Evolutionary conservation across 129 eudicot species (phyloP), one percentile per base, ranked within the genome.

Genomic region (Escallonia rubra): DNA sequence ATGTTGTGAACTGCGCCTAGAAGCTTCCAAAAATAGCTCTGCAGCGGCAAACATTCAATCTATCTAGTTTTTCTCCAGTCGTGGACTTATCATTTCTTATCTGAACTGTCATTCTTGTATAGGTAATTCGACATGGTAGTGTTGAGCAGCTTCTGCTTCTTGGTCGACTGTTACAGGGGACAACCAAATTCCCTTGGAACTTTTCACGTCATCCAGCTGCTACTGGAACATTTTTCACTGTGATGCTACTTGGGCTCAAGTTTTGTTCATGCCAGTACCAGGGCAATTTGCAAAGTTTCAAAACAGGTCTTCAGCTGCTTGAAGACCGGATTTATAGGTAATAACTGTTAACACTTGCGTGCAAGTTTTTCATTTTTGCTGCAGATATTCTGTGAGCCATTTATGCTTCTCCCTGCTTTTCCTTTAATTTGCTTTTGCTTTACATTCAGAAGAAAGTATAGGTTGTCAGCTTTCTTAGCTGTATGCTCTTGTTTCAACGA

Each of bases 321-420:
- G 99, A 94, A 85, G 99, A 94, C 81, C 90, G 99, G 61, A 83
- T 94, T 39, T 94, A 94, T 66, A 72, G 99, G 99, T 94, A 64
- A 72, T 13, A 65, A 46, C 60, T 41, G 10, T 39, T 48, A 46
- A 5, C 71, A 43, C 64, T 41, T 13, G 67, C 12, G 38, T 42
- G 6, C 9, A 1, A n/a, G 16, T 72, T 75, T 3, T 61, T 52
- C 16, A 41, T 46, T 48, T 48, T 48, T 59, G 54, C 47, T 67
- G 56, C 41, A 40, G 59, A 43, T 51, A 58, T 51, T 23, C 15
- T 58, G 15, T 23, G 14, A 51, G 39, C 52, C 43, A 13, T 16
- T 60, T 53, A 34, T n/a, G 42, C 42, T 71, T 57, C 67, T 38
- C 10, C 14, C 2, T 23, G 41, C 34, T 23, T 23, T 23, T 23